Evolutionary conservation across 495 filamentous ascomycete species (phyloP).

Genomic region (Podospora appendiculata): DNA sequence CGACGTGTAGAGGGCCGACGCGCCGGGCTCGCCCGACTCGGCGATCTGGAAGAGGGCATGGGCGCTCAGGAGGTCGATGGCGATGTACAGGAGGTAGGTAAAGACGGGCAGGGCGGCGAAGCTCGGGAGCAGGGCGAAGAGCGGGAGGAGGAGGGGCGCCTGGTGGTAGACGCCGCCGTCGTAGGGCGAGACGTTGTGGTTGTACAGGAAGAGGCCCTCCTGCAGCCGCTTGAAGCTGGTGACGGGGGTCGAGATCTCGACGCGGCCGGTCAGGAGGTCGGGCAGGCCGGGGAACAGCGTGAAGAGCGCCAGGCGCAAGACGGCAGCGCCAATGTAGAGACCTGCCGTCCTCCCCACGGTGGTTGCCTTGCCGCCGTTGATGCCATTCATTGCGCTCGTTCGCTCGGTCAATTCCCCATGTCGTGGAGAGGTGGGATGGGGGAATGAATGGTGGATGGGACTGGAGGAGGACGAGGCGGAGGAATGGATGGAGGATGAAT

Average conservation of each 20-base stretch:
- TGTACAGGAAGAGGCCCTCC: constrained; percentile 93
- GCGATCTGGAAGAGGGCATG: constrained; percentile 76
- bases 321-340: constrained; percentile 69
- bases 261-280: constrained; percentile 77
- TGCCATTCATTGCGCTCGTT: constrained; percentile 22
- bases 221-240: constrained; percentile 98
- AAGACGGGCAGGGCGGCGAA: constrained; percentile 55
- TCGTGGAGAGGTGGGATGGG: constrained; percentile 6
- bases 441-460: not conserved
- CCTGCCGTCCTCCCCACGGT: constrained; percentile 54
- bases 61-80: constrained; percentile 77
- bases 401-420: constrained; percentile 27
- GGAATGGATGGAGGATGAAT: too few species aligned
- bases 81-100: constrained; percentile 72
- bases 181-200: constrained; percentile 92
- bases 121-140: constrained; percentile 81
- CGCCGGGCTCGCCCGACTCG: constrained; percentile 67
- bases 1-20: constrained; percentile 66
- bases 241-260: constrained; percentile 93
- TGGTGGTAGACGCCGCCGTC: constrained; percentile 98
- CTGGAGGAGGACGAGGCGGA: too few species aligned
- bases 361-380: constrained; percentile 39
- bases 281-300: constrained; percentile 76
- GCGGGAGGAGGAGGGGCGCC: constrained; percentile 83
- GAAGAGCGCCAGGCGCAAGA: constrained; percentile 73